Conservation (phyloP, 345 rosid genomes). For the Gossypium longicalyx region DNA sequence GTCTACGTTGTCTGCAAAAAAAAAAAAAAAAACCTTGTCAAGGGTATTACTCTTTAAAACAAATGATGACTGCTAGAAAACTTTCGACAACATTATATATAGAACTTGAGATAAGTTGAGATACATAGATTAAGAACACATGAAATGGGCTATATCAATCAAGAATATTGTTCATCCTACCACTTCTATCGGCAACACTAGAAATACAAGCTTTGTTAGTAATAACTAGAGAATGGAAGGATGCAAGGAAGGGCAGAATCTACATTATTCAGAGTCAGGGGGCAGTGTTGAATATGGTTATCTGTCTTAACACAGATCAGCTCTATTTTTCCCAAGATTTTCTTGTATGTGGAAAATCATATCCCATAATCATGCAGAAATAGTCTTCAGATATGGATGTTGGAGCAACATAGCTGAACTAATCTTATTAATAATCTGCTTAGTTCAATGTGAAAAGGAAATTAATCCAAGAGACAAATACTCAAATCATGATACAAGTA, state of each 20-base stretch:
- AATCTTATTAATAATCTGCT: not conserved
- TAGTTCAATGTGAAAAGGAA: not conserved
- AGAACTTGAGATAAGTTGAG: not conserved
- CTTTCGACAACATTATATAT: no score
- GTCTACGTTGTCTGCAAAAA: slow-evolving; percentile 54
- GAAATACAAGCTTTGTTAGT: not conserved
- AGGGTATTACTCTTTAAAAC: not conserved
- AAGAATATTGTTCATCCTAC: not conserved
- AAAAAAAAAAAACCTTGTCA: not conserved
- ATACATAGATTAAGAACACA: not conserved
- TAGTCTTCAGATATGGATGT: not conserved
- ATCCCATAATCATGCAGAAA: no score
- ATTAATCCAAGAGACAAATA: not conserved
- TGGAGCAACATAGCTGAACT: not conserved
- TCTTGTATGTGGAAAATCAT: no score
- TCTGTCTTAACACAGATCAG: not conserved
- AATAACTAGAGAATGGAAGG: not conserved
- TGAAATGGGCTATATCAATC: not conserved
- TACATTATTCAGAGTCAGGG: no score
- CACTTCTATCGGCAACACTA: not conserved
- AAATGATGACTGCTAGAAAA: not conserved
- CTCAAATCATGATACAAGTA: not conserved
- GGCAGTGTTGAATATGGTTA: no score
- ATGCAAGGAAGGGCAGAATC: not conserved
- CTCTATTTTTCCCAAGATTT: no score